Conservation (phyloP, 768 basidiomycete genomes). For the Mycena haematopus region DNA sequence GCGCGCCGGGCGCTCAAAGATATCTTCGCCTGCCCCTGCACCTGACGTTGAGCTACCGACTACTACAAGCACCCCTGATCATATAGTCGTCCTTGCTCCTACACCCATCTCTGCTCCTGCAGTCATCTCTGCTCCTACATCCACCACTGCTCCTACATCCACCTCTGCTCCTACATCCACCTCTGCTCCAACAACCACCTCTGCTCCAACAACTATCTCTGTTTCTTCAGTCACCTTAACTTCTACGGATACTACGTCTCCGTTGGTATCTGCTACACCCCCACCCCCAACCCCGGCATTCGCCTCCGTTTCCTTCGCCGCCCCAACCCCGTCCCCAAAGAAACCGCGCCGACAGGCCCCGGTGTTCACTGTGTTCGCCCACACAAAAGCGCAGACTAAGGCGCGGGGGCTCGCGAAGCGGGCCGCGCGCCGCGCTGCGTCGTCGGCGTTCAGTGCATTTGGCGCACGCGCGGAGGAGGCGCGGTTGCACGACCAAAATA, state of each 20-base stretch:
- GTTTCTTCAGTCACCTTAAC: constrained; percentile 26
- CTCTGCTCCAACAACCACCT: no score
- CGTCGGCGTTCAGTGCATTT: constrained; percentile 50
- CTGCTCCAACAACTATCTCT: no score
- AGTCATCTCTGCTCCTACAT: constrained; percentile 29
- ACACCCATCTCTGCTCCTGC: constrained; percentile 5
- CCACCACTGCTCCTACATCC: no score
- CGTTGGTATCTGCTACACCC: neutral
- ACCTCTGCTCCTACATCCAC: no score
- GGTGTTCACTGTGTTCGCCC: constrained; percentile 35
- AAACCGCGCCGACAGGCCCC: constrained; percentile 38
- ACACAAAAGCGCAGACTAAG: constrained; percentile 34
- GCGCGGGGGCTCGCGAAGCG: constrained; percentile 35
- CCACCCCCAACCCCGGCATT: constrained; percentile 31
- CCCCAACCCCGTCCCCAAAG: constrained; percentile 28
- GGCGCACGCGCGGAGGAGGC: constrained; percentile 65
- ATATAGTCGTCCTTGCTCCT: neutral
- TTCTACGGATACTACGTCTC: constrained; percentile 23
- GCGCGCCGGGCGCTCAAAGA: constrained; percentile 38
- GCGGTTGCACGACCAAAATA: constrained; percentile 43
- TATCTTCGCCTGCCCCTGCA: constrained; percentile 18
- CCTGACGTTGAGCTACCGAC: neutral
- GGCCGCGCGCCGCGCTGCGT: constrained; percentile 31
- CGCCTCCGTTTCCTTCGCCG: constrained; percentile 42
- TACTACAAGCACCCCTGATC: neutral